These are phyloP conservation scores for Acacia melanoxylon DNA, from an alignment of 306 rosid genomes.

Conservation along the genomic window DNA sequence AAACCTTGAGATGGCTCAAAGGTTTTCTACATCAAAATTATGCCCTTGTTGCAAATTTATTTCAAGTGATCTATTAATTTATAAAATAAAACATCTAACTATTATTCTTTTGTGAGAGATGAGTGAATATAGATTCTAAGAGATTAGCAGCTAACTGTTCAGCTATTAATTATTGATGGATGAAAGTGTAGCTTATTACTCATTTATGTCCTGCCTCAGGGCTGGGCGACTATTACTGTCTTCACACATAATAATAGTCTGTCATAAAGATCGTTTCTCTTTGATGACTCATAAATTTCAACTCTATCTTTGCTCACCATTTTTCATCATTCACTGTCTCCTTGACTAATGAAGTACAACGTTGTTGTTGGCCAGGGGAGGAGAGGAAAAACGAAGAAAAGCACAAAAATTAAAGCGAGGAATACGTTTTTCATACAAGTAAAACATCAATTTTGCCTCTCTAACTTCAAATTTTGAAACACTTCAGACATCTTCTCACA, in stretches of 20 bases:
- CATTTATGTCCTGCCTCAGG: not conserved
- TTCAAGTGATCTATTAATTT: too few relatives aligned
- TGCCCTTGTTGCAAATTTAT: not conserved
- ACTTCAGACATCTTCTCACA: too few relatives aligned
- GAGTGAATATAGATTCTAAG: not conserved
- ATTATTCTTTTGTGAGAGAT: too few relatives aligned
- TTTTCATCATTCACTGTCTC: too few relatives aligned
- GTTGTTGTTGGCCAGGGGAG: not conserved
- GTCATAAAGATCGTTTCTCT: not conserved
- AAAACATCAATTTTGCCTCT: too few relatives aligned
- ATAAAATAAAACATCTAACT: too few relatives aligned
- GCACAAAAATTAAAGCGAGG: not conserved
- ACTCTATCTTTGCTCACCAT: not conserved
- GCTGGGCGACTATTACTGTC: not conserved
- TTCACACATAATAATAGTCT: too few relatives aligned
- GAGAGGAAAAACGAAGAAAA: not conserved
- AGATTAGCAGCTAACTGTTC: not conserved
- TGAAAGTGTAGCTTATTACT: not conserved
- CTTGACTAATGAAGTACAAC: too few relatives aligned
- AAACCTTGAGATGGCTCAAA: not conserved
- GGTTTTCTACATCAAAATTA: not conserved
- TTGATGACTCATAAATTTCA: too few relatives aligned
- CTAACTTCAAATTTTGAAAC: too few relatives aligned
- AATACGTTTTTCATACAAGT: too few relatives aligned
- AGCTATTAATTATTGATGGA: not conserved